These are phyloP conservation scores for Colletotrichum nymphaeae DNA, from an alignment of 2,329 filamentous ascomycete species.

Conservation along the genomic window DNA sequence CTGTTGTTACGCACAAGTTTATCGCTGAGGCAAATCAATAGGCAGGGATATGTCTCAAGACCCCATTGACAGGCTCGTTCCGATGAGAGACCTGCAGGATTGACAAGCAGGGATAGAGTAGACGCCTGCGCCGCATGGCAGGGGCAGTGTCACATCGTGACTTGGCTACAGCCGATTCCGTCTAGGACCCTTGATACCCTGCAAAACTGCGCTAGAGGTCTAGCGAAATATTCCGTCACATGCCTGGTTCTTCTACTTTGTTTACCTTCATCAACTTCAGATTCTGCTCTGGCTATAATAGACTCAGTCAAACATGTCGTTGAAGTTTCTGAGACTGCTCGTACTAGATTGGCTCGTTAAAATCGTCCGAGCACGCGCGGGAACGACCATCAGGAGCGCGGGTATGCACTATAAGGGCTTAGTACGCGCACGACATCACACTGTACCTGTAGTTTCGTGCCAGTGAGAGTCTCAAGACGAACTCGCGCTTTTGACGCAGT, in stretches of 20 bases:
- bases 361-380: background rate
- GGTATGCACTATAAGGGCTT: background rate
- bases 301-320: background rate
- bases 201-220: background rate
- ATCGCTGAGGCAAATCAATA: background rate
- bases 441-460: background rate
- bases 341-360: background rate
- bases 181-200: background rate
- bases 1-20: background rate
- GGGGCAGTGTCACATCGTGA: background rate
- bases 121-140: background rate
- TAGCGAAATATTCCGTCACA: background rate
- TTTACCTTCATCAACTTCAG: background rate
- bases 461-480: background rate
- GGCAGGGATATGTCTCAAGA: no score
- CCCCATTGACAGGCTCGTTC: background rate
- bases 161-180: background rate
- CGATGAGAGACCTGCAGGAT: background rate
- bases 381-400: background rate
- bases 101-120: background rate
- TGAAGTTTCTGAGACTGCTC: background rate
- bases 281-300: background rate
- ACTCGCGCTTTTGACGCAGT: background rate
- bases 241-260: background rate
- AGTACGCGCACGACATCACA: background rate